phyloP scores from a whole-genome alignment of 805 yeast species.

The Saturnispora halmiae region DNA sequence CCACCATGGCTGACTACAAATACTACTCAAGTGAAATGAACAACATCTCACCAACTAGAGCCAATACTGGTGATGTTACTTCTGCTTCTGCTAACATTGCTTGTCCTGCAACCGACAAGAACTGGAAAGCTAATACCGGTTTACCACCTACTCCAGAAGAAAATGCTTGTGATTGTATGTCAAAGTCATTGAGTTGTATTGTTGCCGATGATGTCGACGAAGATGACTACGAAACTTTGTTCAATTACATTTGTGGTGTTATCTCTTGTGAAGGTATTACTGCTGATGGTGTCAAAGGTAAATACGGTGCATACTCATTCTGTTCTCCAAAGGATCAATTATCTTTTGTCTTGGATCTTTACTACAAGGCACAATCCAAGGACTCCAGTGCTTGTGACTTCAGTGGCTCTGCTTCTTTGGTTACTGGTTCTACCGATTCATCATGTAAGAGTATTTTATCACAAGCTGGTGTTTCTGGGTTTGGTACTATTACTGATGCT shows the following conservation, averaged over 20 bases:
- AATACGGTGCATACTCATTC: constrained; percentile 66
- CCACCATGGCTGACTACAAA: constrained; percentile 53
- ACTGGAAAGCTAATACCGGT: constrained; percentile 60
- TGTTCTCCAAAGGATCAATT: constrained; percentile 59
- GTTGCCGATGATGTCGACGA: constrained; percentile 43
- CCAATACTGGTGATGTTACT: constrained; percentile 31
- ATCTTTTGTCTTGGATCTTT: constrained; percentile 54
- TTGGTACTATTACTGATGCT: constrained; percentile 38
- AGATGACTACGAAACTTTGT: constrained; percentile 53
- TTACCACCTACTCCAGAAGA: constrained; percentile 76
- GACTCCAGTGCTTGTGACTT: constrained; percentile 53
- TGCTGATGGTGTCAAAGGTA: constrained; percentile 55
- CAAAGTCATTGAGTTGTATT: constrained; percentile 49
- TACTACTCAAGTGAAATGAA: constrained; percentile 54
- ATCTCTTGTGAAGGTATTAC: constrained; percentile 51
- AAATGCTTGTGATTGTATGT: constrained; percentile 55
- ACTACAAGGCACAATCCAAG: constrained; percentile 42
- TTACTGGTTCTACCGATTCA: constrained; percentile 38
- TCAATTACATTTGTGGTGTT: constrained; percentile 46
- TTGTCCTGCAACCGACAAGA: constrained; percentile 49
- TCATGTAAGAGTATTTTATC: constrained; percentile 48
- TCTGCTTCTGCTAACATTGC: constrained; percentile 38
- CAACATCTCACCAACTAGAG: constrained; percentile 44
- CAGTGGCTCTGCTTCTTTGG: constrained; percentile 55
- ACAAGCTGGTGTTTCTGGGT: constrained; percentile 65